Evolutionary conservation across 306 rosid genomes (phyloP), one percentile per base, ranked within the genome.

Genomic region (Mimosa bimucronata): DNA sequence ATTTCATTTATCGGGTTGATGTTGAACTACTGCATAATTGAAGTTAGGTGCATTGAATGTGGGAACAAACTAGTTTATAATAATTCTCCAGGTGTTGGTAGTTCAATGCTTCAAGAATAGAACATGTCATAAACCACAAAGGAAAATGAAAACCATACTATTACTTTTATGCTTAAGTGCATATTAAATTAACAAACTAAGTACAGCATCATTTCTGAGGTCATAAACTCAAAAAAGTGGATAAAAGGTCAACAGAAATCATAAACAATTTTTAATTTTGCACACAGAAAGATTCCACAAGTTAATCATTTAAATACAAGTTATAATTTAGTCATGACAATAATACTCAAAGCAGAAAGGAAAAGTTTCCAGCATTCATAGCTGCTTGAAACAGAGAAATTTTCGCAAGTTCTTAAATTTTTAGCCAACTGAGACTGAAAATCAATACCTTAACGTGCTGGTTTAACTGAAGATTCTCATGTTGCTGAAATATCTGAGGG

Each of bases 201-300:
- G 77, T 41, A 69, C 62, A 30, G 71, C 69, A 74, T 69, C 74
- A 52, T 83, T 70, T 46, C 71, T 58, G 79, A 81, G 79, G 83
- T 77, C 83, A 86, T 73, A 9, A 64, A 62, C 70, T 74, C 41
- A 53, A 55, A 66, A 79, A 55, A 50, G 30, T 50, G 46, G 71
- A 28, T 15, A 12, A 67, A 62, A 74, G 66, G 66, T 81, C 84
- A 81, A 66, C 73, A 75, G 71, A 69, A 74, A 83, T 81, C 15
- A 75, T 77, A 57, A 13, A 23, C 8, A 77, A 61, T 80, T 55
- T 74, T 83, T 75, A 44, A 75, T 71, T 74, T 81, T 19, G 70
- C 31, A 48, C 25, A 80, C 57, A 37, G 23, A 81, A 81, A 71
- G 85, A 87, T 81, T 83, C 89, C 86, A 65, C 58, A 81, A 0